Percentiles rank a stretch among this genome's conserved stretches.
Evolutionary conservation across 257 asterid species (phyloP).

Genomic region (Verbena officinalis): DNA sequence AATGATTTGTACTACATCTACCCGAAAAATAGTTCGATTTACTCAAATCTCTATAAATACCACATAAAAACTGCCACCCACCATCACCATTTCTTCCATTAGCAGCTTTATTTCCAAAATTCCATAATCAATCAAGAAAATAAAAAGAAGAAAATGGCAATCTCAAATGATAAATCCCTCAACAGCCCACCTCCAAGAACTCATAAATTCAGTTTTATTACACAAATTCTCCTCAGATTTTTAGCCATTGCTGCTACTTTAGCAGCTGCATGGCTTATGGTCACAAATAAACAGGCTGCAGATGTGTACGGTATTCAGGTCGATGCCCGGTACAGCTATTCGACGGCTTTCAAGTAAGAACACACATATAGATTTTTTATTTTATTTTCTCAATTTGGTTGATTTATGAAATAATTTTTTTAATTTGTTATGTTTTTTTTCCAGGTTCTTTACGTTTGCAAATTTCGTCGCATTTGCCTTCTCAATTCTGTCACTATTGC

Average conservation of each 20-base stretch:
- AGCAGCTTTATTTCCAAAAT: not conserved
- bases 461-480: slow-evolving; percentile 43
- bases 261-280: slow-evolving; percentile 48
- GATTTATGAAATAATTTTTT: too few species aligned
- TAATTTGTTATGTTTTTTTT: not conserved
- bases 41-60: slow-evolving; percentile 17
- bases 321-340: slow-evolving; percentile 55
- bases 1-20: not conserved
- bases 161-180: not conserved
- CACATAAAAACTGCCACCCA: not conserved
- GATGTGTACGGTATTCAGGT: slow-evolving; percentile 34
- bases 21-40: not conserved
- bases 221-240: slow-evolving; percentile 41
- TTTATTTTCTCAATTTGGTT: too few species aligned
- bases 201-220: slow-evolving; percentile 14
- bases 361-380: too few species aligned
- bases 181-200: slow-evolving; percentile 24
- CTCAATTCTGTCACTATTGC: slow-evolving; percentile 39
- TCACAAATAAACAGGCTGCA: slow-evolving; percentile 47
- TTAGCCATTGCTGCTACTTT: slow-evolving; percentile 42
- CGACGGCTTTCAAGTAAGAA: slow-evolving; percentile 54
- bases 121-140: not conserved
- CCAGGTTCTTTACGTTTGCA: slow-evolving; percentile 61
- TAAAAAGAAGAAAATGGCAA: slow-evolving; percentile 6
- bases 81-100: not conserved